These are phyloP conservation scores for Hippophae gyantsensis DNA, from an alignment of 306 rosid species.

Conservation along the genomic window DNA sequence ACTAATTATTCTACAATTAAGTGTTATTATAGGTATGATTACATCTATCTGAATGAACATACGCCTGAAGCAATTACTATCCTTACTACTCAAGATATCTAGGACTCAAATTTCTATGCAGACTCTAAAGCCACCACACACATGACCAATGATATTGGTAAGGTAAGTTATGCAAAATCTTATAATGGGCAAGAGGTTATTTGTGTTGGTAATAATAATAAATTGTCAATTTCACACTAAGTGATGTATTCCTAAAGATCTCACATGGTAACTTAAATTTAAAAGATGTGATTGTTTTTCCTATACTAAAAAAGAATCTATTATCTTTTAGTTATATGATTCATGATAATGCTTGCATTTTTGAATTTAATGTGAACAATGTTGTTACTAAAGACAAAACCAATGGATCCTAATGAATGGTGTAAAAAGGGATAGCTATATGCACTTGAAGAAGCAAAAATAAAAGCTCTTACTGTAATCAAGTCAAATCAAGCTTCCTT, in stretches of 20 bases:
- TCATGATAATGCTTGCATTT: neutral
- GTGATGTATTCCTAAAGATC: too few relatives aligned
- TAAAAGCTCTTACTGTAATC: neutral
- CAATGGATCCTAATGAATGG: neutral
- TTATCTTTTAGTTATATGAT: too few relatives aligned
- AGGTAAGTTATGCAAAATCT: too few relatives aligned
- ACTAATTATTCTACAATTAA: neutral
- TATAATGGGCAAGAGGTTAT: too few relatives aligned
- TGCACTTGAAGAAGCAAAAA: neutral
- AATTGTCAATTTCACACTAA: too few relatives aligned
- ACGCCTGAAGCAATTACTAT: neutral
- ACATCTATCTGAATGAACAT: neutral
- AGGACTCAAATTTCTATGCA: neutral
- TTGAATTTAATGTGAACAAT: slow-evolving; percentile 1
- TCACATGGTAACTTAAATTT: too few relatives aligned
- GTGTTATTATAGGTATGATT: neutral
- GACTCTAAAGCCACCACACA: neutral
- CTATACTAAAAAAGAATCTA: too few relatives aligned
- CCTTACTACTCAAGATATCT: neutral
- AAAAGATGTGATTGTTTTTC: too few relatives aligned
- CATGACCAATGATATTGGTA: too few relatives aligned
- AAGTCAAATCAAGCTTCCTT: neutral
- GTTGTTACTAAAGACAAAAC: neutral
- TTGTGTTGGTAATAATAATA: too few relatives aligned
- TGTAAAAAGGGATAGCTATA: neutral